Evolutionary conservation across 164 flowering plant genomes (phyloP).

Genomic region (Nelumbo lutea): DNA sequence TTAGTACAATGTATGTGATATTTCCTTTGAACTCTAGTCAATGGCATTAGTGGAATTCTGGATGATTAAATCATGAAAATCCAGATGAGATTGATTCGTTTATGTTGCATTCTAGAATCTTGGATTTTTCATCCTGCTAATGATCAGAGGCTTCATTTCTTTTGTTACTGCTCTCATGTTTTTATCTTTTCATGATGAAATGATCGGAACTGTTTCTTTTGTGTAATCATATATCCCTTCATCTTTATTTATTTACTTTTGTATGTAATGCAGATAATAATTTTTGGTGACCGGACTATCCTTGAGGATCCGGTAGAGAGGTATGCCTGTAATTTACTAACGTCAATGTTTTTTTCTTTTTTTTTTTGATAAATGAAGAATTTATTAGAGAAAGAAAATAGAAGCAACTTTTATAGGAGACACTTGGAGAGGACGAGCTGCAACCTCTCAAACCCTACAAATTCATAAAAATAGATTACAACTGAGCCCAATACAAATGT

Average conservation of each 20-base stretch:
- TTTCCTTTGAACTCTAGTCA: neutral
- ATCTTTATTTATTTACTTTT: conserved; percentile 10
- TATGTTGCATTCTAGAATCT: neutral
- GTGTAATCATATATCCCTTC: neutral
- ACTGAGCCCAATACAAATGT: too few species aligned
- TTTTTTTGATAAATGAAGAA: too few species aligned
- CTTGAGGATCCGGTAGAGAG: conserved; percentile 89
- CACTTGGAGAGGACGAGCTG: too few species aligned
- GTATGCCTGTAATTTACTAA: conserved; percentile 26
- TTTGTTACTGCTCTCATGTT: neutral
- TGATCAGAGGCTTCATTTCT: neutral
- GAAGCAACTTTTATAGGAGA: too few species aligned
- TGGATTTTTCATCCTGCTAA: neutral
- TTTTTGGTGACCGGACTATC: conserved; percentile 89
- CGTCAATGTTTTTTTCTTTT: too few species aligned
- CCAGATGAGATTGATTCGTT: neutral
- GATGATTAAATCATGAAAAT: too few species aligned
- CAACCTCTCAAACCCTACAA: too few species aligned
- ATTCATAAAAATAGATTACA: too few species aligned
- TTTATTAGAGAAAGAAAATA: too few species aligned
- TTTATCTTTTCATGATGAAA: neutral
- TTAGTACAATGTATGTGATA: neutral
- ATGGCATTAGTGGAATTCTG: too few species aligned
- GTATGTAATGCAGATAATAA: conserved; percentile 45
- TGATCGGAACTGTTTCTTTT: neutral